These are phyloP conservation scores for Calocera cornea DNA, from an alignment of 768 basidiomycete species.

Conservation along the genomic window DNA sequence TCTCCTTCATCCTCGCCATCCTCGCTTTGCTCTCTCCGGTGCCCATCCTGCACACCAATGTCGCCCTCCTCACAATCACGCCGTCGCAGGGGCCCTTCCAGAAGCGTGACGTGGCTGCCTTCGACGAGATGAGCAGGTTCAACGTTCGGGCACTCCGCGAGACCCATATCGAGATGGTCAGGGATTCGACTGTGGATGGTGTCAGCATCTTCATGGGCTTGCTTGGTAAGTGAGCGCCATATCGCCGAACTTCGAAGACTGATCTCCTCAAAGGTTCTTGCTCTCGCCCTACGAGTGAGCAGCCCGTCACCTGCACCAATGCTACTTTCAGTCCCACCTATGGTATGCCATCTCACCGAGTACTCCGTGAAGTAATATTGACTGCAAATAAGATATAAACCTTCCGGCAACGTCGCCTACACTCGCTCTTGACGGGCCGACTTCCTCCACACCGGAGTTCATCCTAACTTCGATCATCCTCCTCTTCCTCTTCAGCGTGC, in stretches of 20 bases:
- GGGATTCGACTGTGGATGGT: conserved; percentile 5
- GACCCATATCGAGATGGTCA: not conserved
- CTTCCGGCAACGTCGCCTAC: conserved; percentile 5
- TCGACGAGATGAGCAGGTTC: conserved; percentile 1
- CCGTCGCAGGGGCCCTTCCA: not conserved
- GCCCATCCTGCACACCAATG: not conserved
- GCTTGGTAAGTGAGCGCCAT: conserved; percentile 5
- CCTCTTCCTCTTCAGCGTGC: conserved; percentile 3
- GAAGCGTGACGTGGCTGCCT: conserved; percentile 2
- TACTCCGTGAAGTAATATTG: not conserved
- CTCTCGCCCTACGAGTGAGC: not conserved
- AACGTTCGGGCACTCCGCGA: not conserved
- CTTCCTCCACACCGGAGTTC: conserved; percentile 4
- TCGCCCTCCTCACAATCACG: not conserved
- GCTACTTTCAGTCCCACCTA: not conserved
- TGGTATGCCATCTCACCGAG: not conserved
- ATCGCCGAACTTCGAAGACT: not conserved
- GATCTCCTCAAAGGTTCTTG: not conserved
- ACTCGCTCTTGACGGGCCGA: not conserved
- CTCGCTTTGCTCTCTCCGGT: conserved; percentile 10
- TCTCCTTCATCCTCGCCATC: conserved; percentile 10
- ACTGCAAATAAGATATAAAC: not conserved
- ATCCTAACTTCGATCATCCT: conserved; percentile 10
- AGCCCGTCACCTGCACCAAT: not conserved
- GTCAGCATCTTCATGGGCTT: conserved; percentile 7